Evolutionary conservation across 345 rosid species (phyloP).

Genomic region (Isatis tinctoria): DNA sequence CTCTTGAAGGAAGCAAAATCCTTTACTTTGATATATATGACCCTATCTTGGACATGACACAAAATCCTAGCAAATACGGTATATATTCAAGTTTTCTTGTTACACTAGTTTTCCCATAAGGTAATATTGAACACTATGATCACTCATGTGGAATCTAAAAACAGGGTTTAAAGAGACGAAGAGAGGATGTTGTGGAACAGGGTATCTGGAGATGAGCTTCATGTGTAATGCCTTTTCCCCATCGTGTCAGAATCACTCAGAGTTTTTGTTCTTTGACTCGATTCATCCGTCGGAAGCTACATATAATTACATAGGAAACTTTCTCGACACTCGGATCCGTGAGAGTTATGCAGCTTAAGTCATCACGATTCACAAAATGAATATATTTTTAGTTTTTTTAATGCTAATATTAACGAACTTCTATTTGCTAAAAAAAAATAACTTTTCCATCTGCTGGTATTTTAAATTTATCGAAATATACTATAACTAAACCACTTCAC

Average conservation of each 20-base stretch:
- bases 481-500: no score
- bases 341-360: background rate
- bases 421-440: background rate
- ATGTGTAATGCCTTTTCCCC: no score
- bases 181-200: constrained; percentile 49
- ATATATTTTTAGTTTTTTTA: background rate
- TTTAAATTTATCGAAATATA: no score
- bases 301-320: constrained; percentile 21
- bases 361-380: background rate
- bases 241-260: no score
- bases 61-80: constrained; percentile 46
- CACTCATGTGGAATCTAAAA: background rate
- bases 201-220: no score
- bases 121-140: background rate
- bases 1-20: constrained; percentile 42
- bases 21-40: constrained; percentile 35
- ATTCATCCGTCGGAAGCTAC: no score
- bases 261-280: no score
- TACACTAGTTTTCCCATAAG: background rate
- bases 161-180: constrained; percentile 42
- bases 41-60: constrained; percentile 39
- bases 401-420: background rate
- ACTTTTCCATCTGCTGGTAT: no score
- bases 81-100: background rate
- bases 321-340: constrained; percentile 3